Evolutionary conservation across 1,139 yeast species (phyloP).

Genomic region (Yamadazyma mexicana): DNA sequence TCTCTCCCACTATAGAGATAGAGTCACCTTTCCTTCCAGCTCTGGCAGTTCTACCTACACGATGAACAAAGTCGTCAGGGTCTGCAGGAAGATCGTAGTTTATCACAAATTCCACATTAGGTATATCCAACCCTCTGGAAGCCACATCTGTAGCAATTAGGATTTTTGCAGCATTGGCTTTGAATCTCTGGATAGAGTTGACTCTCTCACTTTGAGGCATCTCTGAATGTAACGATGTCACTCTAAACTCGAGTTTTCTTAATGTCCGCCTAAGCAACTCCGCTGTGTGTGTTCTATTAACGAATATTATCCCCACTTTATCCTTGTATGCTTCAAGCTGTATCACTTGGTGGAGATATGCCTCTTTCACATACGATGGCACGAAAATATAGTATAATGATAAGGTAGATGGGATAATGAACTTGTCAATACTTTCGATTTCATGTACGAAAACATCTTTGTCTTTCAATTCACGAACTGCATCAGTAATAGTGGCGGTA

Average conservation of each 20-base stretch:
- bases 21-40: slow-evolving; percentile 75
- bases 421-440: slow-evolving; percentile 66
- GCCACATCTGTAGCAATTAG: slow-evolving; percentile 96
- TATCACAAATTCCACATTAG: slow-evolving; percentile 82
- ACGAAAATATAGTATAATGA: slow-evolving; percentile 53
- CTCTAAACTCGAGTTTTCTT: slow-evolving; percentile 70
- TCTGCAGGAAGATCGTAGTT: slow-evolving; percentile 95
- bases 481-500: slow-evolving; percentile 95
- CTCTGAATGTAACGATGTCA: slow-evolving; percentile 89
- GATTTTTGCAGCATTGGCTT: slow-evolving; percentile 92
- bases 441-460: slow-evolving; percentile 80
- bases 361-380: slow-evolving; percentile 89
- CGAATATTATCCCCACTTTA: slow-evolving; percentile 80
- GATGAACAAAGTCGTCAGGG: slow-evolving; percentile 93
- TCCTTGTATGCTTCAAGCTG: slow-evolving; percentile 61
- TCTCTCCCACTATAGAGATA: slow-evolving; percentile 74
- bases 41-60: slow-evolving; percentile 99
- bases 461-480: slow-evolving; percentile 78
- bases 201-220: slow-evolving; percentile 93
- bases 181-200: slow-evolving; percentile 85
- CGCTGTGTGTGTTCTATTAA: slow-evolving; percentile 86
- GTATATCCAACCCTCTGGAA: slow-evolving; percentile 95
- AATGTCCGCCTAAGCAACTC: slow-evolving; percentile 80
- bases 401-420: slow-evolving; percentile 79
- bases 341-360: slow-evolving; percentile 72